Percentiles rank a stretch among this genome's conserved stretches.
Evolutionary conservation across 2,329 filamentous ascomycete genomes (phyloP).

Genomic region (Trichoderma pleuroti): DNA sequence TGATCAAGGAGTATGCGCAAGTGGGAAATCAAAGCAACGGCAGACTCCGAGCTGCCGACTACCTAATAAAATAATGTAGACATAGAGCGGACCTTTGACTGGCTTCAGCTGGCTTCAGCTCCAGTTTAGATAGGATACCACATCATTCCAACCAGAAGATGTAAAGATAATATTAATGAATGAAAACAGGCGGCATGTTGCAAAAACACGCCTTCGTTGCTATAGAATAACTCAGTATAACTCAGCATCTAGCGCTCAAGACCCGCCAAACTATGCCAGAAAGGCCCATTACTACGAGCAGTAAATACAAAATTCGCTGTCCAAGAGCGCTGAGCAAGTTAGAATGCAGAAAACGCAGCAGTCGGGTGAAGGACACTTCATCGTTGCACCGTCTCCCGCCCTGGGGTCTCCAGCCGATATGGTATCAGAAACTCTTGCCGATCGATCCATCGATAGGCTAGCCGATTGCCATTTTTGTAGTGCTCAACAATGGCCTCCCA

Average conservation of each 20-base stretch:
- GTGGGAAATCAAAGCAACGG: background rate
- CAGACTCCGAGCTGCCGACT: background rate
- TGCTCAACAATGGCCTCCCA: constrained; percentile 11
- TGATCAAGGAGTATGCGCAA: background rate
- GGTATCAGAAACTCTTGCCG: background rate
- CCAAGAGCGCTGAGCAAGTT: background rate
- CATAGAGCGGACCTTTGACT: background rate
- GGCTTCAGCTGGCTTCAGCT: background rate
- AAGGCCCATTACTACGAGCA: background rate
- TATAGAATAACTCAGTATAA: background rate
- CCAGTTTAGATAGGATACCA: background rate
- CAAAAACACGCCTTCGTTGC: background rate
- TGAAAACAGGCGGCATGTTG: background rate
- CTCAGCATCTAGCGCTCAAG: background rate
- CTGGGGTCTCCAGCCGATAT: background rate
- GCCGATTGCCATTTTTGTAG: background rate
- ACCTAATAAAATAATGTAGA: background rate
- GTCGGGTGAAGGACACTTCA: background rate
- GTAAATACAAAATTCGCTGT: background rate
- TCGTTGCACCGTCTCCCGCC: background rate
- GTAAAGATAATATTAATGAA: background rate
- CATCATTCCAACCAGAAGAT: background rate
- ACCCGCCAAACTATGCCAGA: background rate
- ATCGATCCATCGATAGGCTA: background rate
- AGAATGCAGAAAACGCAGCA: background rate